These are phyloP conservation scores for Penicillium robsamsonii DNA, from an alignment of 495 filamentous ascomycete species.

Conservation along the genomic window DNA sequence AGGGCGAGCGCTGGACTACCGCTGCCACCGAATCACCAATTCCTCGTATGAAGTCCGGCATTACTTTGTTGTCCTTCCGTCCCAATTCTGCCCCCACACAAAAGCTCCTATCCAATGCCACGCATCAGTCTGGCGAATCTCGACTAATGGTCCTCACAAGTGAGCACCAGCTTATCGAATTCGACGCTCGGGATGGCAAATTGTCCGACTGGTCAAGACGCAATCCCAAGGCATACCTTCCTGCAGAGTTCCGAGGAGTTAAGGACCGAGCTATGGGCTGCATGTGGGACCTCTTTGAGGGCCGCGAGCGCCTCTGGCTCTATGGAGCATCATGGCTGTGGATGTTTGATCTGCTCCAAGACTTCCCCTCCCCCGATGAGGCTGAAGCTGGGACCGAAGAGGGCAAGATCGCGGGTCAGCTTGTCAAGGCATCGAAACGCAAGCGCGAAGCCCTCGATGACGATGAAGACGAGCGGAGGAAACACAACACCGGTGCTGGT, in stretches of 20 bases:
- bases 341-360: constrained; percentile 83
- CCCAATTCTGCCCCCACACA: constrained; percentile 32
- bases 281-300: constrained; percentile 70
- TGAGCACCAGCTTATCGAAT: constrained; percentile 70
- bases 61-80: constrained; percentile 74
- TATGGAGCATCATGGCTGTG: constrained; percentile 83
- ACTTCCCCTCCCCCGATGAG: constrained; percentile 54
- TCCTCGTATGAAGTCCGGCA: constrained; percentile 69
- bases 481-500: constrained; percentile 56
- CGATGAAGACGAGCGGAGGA: constrained; percentile 36
- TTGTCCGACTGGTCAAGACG: constrained; percentile 82
- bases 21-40: constrained; percentile 68
- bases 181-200: constrained; percentile 69
- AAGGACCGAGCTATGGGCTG: constrained; percentile 78
- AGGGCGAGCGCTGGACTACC: constrained; percentile 61
- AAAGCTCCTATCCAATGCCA: constrained; percentile 42
- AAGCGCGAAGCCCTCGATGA: constrained; percentile 44
- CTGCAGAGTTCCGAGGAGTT: constrained; percentile 64
- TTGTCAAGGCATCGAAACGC: constrained; percentile 38
- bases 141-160: constrained; percentile 73
- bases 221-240: constrained; percentile 73
- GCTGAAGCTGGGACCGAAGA: constrained; percentile 25
- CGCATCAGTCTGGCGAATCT: constrained; percentile 42
- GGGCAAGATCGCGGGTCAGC: constrained; percentile 20
- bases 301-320: constrained; percentile 71